phyloP scores from a whole-genome alignment of 371 early-diverging fungal species.

The Zopfochytrium polystomum region DNA sequence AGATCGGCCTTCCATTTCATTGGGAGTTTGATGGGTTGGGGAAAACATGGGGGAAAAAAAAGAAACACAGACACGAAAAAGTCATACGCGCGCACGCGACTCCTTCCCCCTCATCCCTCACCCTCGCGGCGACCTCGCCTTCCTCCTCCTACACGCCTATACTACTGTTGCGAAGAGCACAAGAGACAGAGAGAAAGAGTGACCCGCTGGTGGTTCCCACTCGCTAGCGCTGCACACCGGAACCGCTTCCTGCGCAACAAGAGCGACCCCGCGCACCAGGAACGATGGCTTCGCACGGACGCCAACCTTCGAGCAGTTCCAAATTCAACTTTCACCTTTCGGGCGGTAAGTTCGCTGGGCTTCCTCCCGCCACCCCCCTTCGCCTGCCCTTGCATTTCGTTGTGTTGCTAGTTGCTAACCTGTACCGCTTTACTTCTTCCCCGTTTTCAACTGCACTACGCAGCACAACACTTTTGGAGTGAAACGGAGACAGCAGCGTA shows the following conservation, averaged over 20 bases:
- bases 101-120: too few relatives aligned
- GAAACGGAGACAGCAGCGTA: conserved; percentile 38
- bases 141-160: too few relatives aligned
- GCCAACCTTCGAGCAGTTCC: conserved; percentile 2
- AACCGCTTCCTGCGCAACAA: neutral
- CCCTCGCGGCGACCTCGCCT: too few relatives aligned
- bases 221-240: neutral
- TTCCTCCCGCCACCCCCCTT: too few relatives aligned
- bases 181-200: neutral
- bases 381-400: neutral
- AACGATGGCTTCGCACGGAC: neutral
- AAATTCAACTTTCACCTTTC: conserved; percentile 19
- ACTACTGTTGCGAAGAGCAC: neutral
- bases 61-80: too few relatives aligned
- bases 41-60: too few relatives aligned
- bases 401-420: neutral
- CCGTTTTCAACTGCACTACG: neutral
- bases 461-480: conserved; percentile 28
- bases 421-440: neutral
- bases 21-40: too few relatives aligned
- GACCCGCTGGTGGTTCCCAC: neutral
- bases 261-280: neutral
- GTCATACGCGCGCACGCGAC: too few relatives aligned
- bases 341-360: conserved; percentile 6
- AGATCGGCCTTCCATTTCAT: too few relatives aligned